Evolutionary conservation across 169 alveolate species (phyloP).

Genomic region (Plasmodium gallinaceum): DNA sequence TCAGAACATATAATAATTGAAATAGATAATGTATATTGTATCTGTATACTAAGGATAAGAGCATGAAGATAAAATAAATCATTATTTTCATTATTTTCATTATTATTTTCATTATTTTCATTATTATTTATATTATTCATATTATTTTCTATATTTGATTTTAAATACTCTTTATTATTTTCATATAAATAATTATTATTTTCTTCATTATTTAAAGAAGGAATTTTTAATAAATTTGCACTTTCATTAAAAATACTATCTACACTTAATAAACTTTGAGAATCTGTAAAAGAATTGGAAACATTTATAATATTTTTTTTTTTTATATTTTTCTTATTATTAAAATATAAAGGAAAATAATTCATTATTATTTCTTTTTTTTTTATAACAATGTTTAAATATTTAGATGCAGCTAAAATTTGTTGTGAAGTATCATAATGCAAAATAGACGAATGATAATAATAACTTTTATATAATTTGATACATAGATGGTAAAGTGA

Average conservation of each 20-base stretch:
- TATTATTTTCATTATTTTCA: not conserved
- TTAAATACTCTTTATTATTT: no score
- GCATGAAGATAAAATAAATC: constrained; percentile 70
- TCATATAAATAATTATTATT: not conserved
- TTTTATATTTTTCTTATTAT: not conserved
- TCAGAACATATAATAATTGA: constrained; percentile 63
- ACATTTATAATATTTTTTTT: not conserved
- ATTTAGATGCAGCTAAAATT: constrained; percentile 53
- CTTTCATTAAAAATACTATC: not conserved
- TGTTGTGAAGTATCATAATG: constrained; percentile 59
- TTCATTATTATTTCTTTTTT: constrained; percentile 5
- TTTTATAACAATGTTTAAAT: constrained; percentile 50
- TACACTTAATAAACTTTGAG: no score
- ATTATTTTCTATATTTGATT: no score
- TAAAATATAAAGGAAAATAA: constrained; percentile 2
- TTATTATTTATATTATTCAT: no score
- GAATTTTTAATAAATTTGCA: not conserved
- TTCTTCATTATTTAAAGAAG: not conserved
- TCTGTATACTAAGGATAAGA: constrained; percentile 65
- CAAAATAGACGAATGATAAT: constrained; percentile 59
- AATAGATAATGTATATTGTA: constrained; percentile 63
- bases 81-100: constrained; percentile 20
- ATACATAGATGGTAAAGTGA: constrained; percentile 34
- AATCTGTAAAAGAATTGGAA: no score
- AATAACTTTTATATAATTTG: constrained; percentile 52